Conservation (phyloP, 768 basidiomycete species). For the Lyophyllum atratum region DNA sequence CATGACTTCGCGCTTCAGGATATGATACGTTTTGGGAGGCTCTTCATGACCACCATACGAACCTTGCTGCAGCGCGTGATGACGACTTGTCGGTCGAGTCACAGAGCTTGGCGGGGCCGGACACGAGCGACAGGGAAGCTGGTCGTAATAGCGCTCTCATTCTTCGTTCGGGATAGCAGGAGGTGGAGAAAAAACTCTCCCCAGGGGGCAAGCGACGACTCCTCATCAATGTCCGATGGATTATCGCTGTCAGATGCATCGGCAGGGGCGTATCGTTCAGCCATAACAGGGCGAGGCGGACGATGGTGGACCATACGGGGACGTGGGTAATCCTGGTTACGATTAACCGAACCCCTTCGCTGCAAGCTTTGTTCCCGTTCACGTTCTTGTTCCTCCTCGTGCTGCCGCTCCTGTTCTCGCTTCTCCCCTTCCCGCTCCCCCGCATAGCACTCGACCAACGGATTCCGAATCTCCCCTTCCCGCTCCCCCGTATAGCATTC, state of each 20-base stretch:
- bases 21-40: constrained; percentile 8
- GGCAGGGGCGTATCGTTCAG: background rate
- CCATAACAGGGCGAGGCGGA: background rate
- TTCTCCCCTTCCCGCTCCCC: background rate
- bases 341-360: constrained; percentile 25
- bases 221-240: constrained; percentile 24
- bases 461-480: too few species aligned
- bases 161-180: constrained; percentile 16
- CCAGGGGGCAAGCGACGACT: constrained; percentile 18
- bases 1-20: constrained; percentile 17
- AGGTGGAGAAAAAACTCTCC: constrained; percentile 7
- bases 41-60: constrained; percentile 5
- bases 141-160: constrained; percentile 13
- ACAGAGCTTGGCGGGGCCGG: constrained; percentile 21
- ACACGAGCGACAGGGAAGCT: constrained; percentile 11
- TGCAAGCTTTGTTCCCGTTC: constrained; percentile 5
- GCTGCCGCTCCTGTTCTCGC: background rate
- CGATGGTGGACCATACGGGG: constrained; percentile 1
- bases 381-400: background rate
- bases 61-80: constrained; percentile 7
- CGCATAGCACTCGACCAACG: too few species aligned
- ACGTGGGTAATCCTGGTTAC: constrained; percentile 13
- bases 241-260: constrained; percentile 3
- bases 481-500: too few species aligned
- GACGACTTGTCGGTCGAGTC: constrained; percentile 13